Conservation (phyloP, 78 protist genomes). For the Neovahlkampfia damariscottae region DNA sequence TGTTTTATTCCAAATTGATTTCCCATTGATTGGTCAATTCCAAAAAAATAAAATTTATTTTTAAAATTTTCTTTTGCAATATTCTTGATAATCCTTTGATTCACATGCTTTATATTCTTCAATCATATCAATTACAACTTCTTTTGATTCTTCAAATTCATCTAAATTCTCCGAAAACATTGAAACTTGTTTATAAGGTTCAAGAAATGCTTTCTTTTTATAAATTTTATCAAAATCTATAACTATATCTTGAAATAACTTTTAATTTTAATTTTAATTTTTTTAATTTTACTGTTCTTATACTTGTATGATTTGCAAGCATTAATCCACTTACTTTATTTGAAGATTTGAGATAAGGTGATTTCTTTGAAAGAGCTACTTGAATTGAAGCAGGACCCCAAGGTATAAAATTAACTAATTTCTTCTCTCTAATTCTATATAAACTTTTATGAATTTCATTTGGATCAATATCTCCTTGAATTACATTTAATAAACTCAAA, state of each 20-base stretch:
- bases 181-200: conserved; percentile 34
- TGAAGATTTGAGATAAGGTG: conserved; percentile 74
- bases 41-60: not conserved
- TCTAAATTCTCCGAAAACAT: conserved; percentile 44
- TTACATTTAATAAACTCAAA: conserved; percentile 91
- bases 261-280: too few species aligned
- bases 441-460: conserved; percentile 94
- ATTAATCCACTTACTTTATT: conserved; percentile 96
- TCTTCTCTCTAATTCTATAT: conserved; percentile 85
- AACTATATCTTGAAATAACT: not conserved
- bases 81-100: conserved; percentile 51
- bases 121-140: conserved; percentile 56
- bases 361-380: conserved; percentile 65
- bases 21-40: not conserved
- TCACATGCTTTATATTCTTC: conserved; percentile 84
- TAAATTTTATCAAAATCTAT: conserved; percentile 69
- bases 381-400: conserved; percentile 99
- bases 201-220: conserved; percentile 44
- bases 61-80: not conserved
- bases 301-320: conserved; percentile 97
- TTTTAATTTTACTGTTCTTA: too few species aligned
- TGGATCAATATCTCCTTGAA: conserved; percentile 98
- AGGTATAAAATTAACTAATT: conserved; percentile 86
- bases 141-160: conserved; percentile 77
- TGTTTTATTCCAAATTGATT: not conserved